Evolutionary conservation across 495 filamentous ascomycete species (phyloP).

Genomic region (Penicillium diatomitis): DNA sequence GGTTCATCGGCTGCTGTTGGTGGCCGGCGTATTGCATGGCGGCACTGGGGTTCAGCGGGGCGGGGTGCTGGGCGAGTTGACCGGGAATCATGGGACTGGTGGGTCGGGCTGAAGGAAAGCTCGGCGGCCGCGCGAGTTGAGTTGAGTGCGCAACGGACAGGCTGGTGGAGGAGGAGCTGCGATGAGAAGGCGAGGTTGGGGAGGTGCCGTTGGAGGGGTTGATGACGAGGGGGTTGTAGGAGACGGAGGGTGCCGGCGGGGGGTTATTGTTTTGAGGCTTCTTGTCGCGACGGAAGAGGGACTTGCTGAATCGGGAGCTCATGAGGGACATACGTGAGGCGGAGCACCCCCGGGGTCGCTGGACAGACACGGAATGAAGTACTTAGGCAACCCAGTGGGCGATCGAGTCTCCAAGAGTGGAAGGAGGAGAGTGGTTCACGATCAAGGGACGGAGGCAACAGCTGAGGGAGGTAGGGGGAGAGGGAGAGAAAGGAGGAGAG

Average conservation of each 20-base stretch:
- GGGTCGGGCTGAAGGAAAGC: slow-evolving; percentile 54
- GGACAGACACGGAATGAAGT: too few relatives aligned
- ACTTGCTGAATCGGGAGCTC: slow-evolving; percentile 41
- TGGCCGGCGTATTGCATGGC: slow-evolving; percentile 39
- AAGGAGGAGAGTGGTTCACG: too few relatives aligned
- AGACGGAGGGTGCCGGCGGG: slow-evolving; percentile 5
- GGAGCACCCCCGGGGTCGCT: slow-evolving; percentile 4
- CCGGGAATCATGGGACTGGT: slow-evolving; percentile 48
- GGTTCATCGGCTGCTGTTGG: slow-evolving; percentile 37
- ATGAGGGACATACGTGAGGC: slow-evolving; percentile 37
- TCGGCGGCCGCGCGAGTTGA: slow-evolving; percentile 46
- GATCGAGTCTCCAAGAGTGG: too few relatives aligned
- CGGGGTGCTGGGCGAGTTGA: slow-evolving; percentile 58
- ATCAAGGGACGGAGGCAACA: too few relatives aligned
- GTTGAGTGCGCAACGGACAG: slow-evolving; percentile 30
- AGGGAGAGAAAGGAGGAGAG: slow-evolving; percentile 1
- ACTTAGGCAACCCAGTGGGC: too few relatives aligned
- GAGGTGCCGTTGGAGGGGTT: slow-evolving; percentile 28
- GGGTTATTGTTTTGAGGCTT: slow-evolving; percentile 11
- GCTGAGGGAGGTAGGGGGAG: too few relatives aligned
- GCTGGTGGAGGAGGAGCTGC: slow-evolving; percentile 43
- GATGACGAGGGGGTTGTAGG: slow-evolving; percentile 16
- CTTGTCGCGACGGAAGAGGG: slow-evolving; percentile 38
- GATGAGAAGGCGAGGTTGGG: slow-evolving; percentile 28
- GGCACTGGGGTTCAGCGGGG: slow-evolving; percentile 58